Base-by-base conservation (phyloP, 352 stramenopile genomes). In the Phytophthora sp. region DNA sequence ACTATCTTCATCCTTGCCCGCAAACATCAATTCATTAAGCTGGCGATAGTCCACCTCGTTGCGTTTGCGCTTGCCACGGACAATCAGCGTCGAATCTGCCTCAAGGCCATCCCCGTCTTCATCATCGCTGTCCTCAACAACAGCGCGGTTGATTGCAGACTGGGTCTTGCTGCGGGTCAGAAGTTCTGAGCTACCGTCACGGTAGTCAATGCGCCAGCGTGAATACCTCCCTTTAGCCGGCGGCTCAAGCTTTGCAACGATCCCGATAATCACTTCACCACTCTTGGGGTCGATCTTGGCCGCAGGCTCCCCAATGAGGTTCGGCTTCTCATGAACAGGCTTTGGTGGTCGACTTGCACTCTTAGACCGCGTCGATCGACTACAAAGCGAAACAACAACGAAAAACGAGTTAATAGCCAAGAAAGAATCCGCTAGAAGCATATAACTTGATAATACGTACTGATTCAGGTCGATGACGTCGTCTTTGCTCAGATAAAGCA, bases 1-100 rank as follows among this genome's bases (percentile, higher is more conserved):
- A 16, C 81, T 79, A 45, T 75, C 67, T 26, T 79, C 80, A 30
- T 90, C 86, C 54, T 88, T 77, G 0, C 80, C 82, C 1, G 75
- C 83, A 66, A 94, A 96, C 66, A 96, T 79, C 26, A 87, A 46
- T 49, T 86, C 80, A 56, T 96, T 94, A 12, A 96, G 76, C 36
- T 79, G 66, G n/a, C 78, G 84, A 52, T 96, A 96, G 71, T 96
- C 77, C 13, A 96, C 88, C 2, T 77, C 70, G 15, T 73, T 89
- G 16, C 88, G 82, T 73, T 93, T 93, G 36, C 88, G 82, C 61
- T 96, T 96, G 45, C 86, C 82, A 20, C 74, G 68, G 4, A 93
- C 29, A 56, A 93, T 90, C 33, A 91, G 58, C 4, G 60, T 69
- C 2, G 46, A 26, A 57, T 88, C 69, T 20, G 46, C 38, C 52